Base-by-base conservation (phyloP, 2,329 filamentous ascomycete genomes). In the Harringtonia lauricola region DNA sequence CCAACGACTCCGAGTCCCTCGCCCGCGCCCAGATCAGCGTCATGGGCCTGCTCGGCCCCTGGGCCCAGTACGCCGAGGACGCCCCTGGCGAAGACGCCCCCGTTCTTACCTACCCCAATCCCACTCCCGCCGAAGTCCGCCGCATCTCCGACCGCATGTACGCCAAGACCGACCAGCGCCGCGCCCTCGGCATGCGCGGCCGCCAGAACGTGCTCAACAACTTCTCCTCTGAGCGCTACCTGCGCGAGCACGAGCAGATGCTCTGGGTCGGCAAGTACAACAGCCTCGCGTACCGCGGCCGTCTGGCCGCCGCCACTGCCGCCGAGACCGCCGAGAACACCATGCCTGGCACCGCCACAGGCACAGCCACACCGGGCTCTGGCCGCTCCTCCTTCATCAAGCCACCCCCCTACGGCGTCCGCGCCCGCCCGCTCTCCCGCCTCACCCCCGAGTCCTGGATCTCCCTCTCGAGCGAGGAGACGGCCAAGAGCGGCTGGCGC, bases 21-120 rank as follows among this genome's bases (percentile, higher is more conserved):
- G 78, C 77, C 2, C 65, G 71, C 21, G 78, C 78, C 1, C 78
- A 82, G 52, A 72, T 82, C 49, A 72, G 72, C 44, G 67, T 81
- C 51, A 65, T 82, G 13, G 74, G 68, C 8, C 70, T 82, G 64
- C 60, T 79, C 1, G 77, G 74, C 4, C 71, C 78, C 53, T 82
- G 76, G 76, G 63, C 68, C 42, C 61, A 71, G 39, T 80, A 75
- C 53, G 71, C 74, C 4, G 70, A 73, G 2, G 75, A 79, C 49
- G 52, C 52, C 4, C 60, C 61, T 3, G 59, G 58, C 13, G 53
- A 58, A 21, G 63, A 8, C 62, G 66, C 13, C 52, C 68, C 47
- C 35, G 47, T 42, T 2, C 48, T 39, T 19, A 34, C 34, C 43
- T 53, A 41, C 18, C 50, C 41, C 31, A 52, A 2, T 13, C 44